Evolutionary conservation across 768 basidiomycete genomes (phyloP).

Genomic region (Serendipita sp.): DNA sequence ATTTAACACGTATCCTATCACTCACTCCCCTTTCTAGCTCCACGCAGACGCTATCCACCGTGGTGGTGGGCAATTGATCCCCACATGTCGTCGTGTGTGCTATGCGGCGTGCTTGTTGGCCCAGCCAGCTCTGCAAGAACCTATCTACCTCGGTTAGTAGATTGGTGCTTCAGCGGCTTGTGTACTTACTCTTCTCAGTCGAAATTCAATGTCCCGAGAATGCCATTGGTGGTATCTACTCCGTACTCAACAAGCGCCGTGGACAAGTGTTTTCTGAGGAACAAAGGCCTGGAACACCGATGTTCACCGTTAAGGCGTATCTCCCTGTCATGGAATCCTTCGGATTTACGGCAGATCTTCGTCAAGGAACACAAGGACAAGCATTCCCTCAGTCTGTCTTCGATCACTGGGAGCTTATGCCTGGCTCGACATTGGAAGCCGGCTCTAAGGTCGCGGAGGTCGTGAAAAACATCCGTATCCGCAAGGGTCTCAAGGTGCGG

Average conservation of each 20-base stretch:
- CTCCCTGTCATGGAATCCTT: constrained; percentile 84
- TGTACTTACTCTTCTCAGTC: constrained; percentile 30
- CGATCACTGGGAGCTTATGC: constrained; percentile 84
- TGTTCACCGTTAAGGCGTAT: constrained; percentile 99
- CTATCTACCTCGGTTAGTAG: constrained; percentile 71
- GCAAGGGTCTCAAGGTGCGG: constrained; percentile 88
- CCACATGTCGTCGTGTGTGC: constrained; percentile 87
- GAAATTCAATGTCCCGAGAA: constrained; percentile 98
- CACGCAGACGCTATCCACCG: constrained; percentile 99
- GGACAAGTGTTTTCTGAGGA: constrained; percentile 98
- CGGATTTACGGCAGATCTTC: constrained; percentile 95
- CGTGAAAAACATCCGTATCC: constrained; percentile 62
- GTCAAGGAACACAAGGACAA: constrained; percentile 84
- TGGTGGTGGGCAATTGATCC: constrained; percentile 97
- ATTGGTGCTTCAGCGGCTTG: neutral
- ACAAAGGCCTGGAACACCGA: constrained; percentile 91
- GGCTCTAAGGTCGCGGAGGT: constrained; percentile 83
- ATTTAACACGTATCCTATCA: constrained; percentile 2
- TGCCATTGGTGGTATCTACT: constrained; percentile 96
- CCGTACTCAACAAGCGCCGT: constrained; percentile 85
- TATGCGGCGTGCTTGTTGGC: constrained; percentile 94
- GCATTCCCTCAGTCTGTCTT: constrained; percentile 96
- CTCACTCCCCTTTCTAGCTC: constrained; percentile 33
- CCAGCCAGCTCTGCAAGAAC: constrained; percentile 84
- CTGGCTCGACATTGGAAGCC: constrained; percentile 71